phyloP scores from a whole-genome alignment of 768 basidiomycete species.

The Glaciozyma martinii region DNA sequence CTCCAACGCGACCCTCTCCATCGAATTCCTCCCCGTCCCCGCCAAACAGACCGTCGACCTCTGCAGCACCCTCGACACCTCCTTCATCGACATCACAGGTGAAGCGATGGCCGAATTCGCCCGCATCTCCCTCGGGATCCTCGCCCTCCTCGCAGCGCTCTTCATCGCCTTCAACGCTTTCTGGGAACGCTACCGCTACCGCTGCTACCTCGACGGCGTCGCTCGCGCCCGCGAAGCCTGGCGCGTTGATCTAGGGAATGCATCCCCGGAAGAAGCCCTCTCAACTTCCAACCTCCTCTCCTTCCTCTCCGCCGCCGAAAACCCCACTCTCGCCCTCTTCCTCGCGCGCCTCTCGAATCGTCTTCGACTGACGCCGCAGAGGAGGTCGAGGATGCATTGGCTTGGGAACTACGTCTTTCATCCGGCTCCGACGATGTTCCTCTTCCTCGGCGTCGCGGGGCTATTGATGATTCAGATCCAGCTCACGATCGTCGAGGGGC shows the following conservation, averaged over 20 bases:
- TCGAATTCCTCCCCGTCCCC: constrained; percentile 68
- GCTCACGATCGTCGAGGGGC: constrained; percentile 59
- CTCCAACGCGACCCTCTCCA: constrained; percentile 58
- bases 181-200: constrained; percentile 86
- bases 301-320: constrained; percentile 57
- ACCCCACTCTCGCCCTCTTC: constrained; percentile 64
- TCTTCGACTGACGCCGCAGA: constrained; percentile 52
- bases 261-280: constrained; percentile 6
- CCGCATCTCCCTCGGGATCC: constrained; percentile 66
- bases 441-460: constrained; percentile 87
- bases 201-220: constrained; percentile 56
- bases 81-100: constrained; percentile 76
- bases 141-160: constrained; percentile 62
- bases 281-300: constrained; percentile 54
- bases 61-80: constrained; percentile 68
- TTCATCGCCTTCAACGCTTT: constrained; percentile 64
- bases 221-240: constrained; percentile 66
- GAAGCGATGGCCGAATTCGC: constrained; percentile 67
- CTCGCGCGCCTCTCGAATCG: constrained; percentile 49
- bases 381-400: constrained; percentile 70
- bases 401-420: constrained; percentile 86
- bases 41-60: constrained; percentile 59
- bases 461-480: constrained; percentile 79
- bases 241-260: constrained; percentile 48
- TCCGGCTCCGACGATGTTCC: constrained; percentile 77